These are phyloP conservation scores for Phytophthora citrophthora DNA, from an alignment of 352 stramenopile genomes.

Conservation along the genomic window DNA sequence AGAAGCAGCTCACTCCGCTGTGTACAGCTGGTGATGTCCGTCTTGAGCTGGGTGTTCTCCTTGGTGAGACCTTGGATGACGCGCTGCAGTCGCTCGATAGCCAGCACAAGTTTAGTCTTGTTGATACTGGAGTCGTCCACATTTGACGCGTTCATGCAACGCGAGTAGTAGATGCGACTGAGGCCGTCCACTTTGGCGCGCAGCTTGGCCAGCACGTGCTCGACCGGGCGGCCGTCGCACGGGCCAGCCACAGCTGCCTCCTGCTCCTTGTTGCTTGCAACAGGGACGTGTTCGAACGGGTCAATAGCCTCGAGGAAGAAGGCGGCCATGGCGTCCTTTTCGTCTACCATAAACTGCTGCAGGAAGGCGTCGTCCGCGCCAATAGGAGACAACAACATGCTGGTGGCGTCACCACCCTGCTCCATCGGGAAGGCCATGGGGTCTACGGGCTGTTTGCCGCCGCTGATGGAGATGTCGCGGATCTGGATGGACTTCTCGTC, in stretches of 20 bases:
- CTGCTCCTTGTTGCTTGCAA: slow-evolving; percentile 14
- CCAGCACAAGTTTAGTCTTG: slow-evolving; percentile 59
- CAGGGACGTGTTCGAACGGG: slow-evolving; percentile 48
- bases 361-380: slow-evolving; percentile 54
- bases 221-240: slow-evolving; percentile 28
- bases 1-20: slow-evolving; percentile 30
- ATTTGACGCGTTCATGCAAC: slow-evolving; percentile 49
- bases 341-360: slow-evolving; percentile 53
- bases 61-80: slow-evolving; percentile 48
- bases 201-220: slow-evolving; percentile 56
- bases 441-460: slow-evolving; percentile 18
- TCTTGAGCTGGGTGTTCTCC: slow-evolving; percentile 52
- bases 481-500: slow-evolving; percentile 53
- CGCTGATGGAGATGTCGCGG: slow-evolving; percentile 48
- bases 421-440: slow-evolving; percentile 26
- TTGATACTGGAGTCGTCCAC: slow-evolving; percentile 34
- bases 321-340: slow-evolving; percentile 67
- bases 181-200: slow-evolving; percentile 57
- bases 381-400: slow-evolving; percentile 65
- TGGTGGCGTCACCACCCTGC: slow-evolving; percentile 47
- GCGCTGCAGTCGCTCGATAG: slow-evolving; percentile 60
- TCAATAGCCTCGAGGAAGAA: slow-evolving; percentile 70
- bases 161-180: slow-evolving; percentile 70
- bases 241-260: slow-evolving; percentile 8
- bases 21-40: slow-evolving; percentile 35